phyloP scores from a whole-genome alignment of 2,329 filamentous ascomycete species.

The Fusarium sambucinum region DNA sequence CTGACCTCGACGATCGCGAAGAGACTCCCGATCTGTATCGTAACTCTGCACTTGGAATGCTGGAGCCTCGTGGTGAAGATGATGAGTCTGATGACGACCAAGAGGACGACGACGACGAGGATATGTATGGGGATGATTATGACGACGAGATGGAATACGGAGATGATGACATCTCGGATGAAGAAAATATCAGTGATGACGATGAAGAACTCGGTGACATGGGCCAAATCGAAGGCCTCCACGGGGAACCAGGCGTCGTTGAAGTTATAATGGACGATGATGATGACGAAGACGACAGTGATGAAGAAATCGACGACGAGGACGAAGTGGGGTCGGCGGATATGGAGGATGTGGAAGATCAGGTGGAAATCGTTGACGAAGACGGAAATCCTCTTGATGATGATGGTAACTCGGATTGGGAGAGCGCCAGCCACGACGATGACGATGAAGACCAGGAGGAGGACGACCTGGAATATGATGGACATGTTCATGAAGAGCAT shows the following conservation, averaged over 20 bases:
- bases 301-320: slow-evolving; percentile 66
- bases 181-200: slow-evolving; percentile 89
- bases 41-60: slow-evolving; percentile 94
- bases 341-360: slow-evolving; percentile 66
- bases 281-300: slow-evolving; percentile 73
- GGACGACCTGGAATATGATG: slow-evolving; percentile 67
- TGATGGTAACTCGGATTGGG: slow-evolving; percentile 71
- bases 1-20: slow-evolving; percentile 86
- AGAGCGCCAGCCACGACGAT: slow-evolving; percentile 67
- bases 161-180: slow-evolving; percentile 84
- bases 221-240: slow-evolving; percentile 83
- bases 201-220: slow-evolving; percentile 86
- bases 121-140: slow-evolving; percentile 93
- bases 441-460: slow-evolving; percentile 66
- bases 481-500: slow-evolving; percentile 65
- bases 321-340: slow-evolving; percentile 58
- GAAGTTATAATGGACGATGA: slow-evolving; percentile 84
- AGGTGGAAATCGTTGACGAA: slow-evolving; percentile 72
- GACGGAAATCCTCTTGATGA: slow-evolving; percentile 70
- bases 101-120: slow-evolving; percentile 81
- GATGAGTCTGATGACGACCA: slow-evolving; percentile 84
- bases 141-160: slow-evolving; percentile 94
- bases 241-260: slow-evolving; percentile 72
- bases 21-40: slow-evolving; percentile 98
- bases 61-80: slow-evolving; percentile 84